Conservation (phyloP, 2,329 filamentous ascomycete species). For the Nemania sp. region DNA sequence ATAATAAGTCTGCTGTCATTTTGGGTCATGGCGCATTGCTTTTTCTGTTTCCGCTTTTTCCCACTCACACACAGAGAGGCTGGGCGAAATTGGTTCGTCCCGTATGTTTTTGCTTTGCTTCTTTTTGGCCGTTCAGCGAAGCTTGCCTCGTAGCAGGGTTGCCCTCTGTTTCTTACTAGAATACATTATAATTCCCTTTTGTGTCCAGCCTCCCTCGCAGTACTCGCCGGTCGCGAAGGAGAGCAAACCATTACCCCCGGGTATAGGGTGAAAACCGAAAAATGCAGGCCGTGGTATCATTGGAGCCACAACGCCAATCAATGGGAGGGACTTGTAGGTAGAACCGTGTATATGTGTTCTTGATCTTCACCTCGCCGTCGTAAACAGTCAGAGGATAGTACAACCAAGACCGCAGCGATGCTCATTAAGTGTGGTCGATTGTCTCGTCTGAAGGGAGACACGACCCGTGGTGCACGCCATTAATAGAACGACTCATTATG, state of each 20-base stretch:
- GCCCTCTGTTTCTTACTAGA: slow-evolving; percentile 38
- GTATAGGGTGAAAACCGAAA: slow-evolving; percentile 34
- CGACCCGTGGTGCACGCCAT: slow-evolving; percentile 34
- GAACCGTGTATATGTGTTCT: slow-evolving; percentile 29
- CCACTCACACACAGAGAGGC: neutral
- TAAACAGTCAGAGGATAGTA: slow-evolving; percentile 25
- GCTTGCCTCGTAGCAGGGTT: slow-evolving; percentile 31
- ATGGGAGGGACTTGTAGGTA: slow-evolving; percentile 34
- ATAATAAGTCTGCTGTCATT: slow-evolving; percentile 35
- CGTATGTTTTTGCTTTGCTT: slow-evolving; percentile 18
- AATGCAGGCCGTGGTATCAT: slow-evolving; percentile 44
- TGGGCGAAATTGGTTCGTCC: slow-evolving; percentile 11
- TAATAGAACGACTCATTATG: slow-evolving; percentile 33
- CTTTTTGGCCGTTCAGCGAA: slow-evolving; percentile 9
- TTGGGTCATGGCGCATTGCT: slow-evolving; percentile 34
- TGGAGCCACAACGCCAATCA: slow-evolving; percentile 40
- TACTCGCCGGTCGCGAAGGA: slow-evolving; percentile 32
- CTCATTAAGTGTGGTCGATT: slow-evolving; percentile 12
- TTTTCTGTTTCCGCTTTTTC: slow-evolving; percentile 20
- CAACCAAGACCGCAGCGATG: slow-evolving; percentile 23
- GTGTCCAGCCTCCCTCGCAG: slow-evolving; percentile 15
- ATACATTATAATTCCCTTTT: slow-evolving; percentile 36
- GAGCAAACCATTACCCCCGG: slow-evolving; percentile 32
- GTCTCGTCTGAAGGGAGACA: slow-evolving; percentile 23
- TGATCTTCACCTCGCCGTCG: slow-evolving; percentile 25